These are phyloP conservation scores for Echinosophora koreensis DNA, from an alignment of 306 rosid species.

Conservation along the genomic window DNA sequence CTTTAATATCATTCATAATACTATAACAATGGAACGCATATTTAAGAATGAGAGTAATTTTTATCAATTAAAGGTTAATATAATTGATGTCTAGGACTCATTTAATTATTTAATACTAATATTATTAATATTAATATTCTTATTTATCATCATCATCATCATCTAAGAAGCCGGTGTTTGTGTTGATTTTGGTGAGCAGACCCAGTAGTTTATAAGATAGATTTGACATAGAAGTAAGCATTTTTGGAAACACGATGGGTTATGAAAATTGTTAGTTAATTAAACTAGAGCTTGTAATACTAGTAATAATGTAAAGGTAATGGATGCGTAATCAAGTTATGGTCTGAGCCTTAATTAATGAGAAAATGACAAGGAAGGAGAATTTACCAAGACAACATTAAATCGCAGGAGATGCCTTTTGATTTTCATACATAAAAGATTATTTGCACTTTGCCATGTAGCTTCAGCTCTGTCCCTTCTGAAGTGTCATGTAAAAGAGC, in stretches of 20 bases:
- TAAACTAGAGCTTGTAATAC: conserved; percentile 7
- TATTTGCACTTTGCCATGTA: not conserved
- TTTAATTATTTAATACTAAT: no score
- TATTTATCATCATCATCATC: no score
- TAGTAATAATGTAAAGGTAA: not conserved
- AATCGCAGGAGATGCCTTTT: conserved; percentile 42
- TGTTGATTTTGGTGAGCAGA: conserved; percentile 17
- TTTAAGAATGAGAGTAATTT: no score
- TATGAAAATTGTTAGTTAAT: not conserved
- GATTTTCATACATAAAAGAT: not conserved
- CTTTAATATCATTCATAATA: no score
- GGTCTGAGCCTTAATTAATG: conserved; percentile 7
- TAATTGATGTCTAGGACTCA: no score
- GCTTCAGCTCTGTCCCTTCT: conserved; percentile 45
- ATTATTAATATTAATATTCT: no score
- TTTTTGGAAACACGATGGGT: conserved; percentile 22
- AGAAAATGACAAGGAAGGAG: not conserved
- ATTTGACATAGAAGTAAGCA: conserved; percentile 43
- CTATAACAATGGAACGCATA: no score
- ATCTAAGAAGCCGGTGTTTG: conserved; percentile 29
- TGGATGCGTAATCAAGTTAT: not conserved
- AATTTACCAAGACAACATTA: conserved; percentile 19
- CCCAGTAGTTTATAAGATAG: conserved; percentile 19
- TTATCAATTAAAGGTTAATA: no score
- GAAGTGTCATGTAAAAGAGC: conserved; percentile 29